Evolutionary conservation across 2,329 filamentous ascomycete species (phyloP), one percentile per base, ranked within the genome.

Genomic region (Calonectria crousiana): DNA sequence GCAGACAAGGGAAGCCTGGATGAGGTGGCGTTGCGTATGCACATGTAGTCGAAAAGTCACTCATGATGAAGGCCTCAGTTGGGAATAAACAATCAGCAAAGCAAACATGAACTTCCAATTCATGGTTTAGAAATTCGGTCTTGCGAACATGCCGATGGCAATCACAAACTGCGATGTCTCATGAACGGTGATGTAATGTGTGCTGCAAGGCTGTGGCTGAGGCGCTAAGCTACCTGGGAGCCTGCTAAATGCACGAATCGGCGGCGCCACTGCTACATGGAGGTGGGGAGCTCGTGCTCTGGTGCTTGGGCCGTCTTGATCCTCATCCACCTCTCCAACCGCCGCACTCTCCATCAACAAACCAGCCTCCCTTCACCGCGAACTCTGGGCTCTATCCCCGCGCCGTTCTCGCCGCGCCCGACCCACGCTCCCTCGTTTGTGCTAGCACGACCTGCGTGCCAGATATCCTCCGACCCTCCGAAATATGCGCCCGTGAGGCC

Each of bases 401-500:
- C 41, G 38, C 20, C 49, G 18, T 58, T 26, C 51, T 56, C 51
- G 26, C 26, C 56, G 60, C 51, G 16, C 49, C 36, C 44, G 34
- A 41, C 23, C 28, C 34, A 32, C 23, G 10, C 44, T 26, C 51
- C 23, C 36, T 56, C 13, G n/a, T 44, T n/a, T 23, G 53, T 49
- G 36, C 28, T 23, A 65, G 49, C 44, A 38, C 67, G 26, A 44
- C 64, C 26, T 53, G 44, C 41, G 34, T 41, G 36, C 60, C 30
- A 26, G 47, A 67, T 13, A 60, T 20, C 67, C 58, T 47, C 69
- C 28, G 49, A 67, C 38, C 38, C 14, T 44, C 60, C 75, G 76
- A 81, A 70, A 79, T 66, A 81, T 81, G 79, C 71, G 70, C 69
- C 66, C 75, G 72, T 80, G 71, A 78, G 73, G 72, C 67, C 67